phyloP scores from a whole-genome alignment of 768 basidiomycete genomes.

The Russula compacta region DNA sequence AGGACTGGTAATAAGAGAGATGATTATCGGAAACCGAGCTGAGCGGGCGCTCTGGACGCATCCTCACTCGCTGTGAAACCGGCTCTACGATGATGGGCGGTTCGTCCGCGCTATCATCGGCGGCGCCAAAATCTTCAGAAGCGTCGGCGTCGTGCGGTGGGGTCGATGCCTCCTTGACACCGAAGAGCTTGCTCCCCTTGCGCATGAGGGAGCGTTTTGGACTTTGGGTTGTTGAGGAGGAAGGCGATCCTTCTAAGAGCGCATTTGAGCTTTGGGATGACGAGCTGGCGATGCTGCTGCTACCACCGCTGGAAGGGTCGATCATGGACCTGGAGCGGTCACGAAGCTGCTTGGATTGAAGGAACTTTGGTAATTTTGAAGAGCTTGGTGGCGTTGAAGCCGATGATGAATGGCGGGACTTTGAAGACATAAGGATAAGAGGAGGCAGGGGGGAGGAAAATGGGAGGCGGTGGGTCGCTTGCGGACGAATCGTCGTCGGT shows the following conservation, averaged over 20 bases:
- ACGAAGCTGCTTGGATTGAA: constrained; percentile 48
- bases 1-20: constrained; percentile 38
- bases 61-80: constrained; percentile 42
- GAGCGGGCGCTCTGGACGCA: constrained; percentile 48
- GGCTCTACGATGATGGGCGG: constrained; percentile 63
- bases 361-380: constrained; percentile 58
- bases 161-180: constrained; percentile 18
- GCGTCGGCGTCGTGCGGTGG: constrained; percentile 25
- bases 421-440: constrained; percentile 34
- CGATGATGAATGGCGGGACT: constrained; percentile 35
- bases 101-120: constrained; percentile 36
- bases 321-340: constrained; percentile 51
- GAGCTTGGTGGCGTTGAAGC: constrained; percentile 36
- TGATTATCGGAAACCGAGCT: constrained; percentile 36
- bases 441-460: background rate
- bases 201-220: constrained; percentile 17
- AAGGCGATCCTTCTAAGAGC: constrained; percentile 19
- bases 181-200: constrained; percentile 15
- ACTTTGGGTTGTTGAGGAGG: constrained; percentile 8
- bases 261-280: constrained; percentile 33
- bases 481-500: constrained; percentile 6
- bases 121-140: constrained; percentile 24
- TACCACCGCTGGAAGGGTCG: constrained; percentile 31
- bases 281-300: constrained; percentile 33
- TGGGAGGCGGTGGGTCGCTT: background rate